Evolutionary conservation across 768 basidiomycete species (phyloP).

Genomic region (Pisolithus tinctorius): DNA sequence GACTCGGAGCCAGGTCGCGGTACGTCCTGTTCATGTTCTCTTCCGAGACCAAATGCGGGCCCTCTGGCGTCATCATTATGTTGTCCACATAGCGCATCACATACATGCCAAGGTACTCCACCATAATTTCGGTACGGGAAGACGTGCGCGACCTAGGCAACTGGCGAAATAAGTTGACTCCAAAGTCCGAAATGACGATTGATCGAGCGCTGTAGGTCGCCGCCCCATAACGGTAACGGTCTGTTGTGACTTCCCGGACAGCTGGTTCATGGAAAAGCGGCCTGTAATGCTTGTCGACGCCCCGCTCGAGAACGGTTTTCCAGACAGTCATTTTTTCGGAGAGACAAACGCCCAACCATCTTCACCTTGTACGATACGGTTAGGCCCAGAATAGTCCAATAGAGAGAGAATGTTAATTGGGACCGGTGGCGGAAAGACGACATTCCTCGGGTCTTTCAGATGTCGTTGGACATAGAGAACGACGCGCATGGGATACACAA

Average conservation of each 20-base stretch:
- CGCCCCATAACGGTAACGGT: not conserved
- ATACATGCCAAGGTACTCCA: constrained; percentile 20
- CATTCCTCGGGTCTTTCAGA: constrained; percentile 2
- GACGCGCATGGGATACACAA: constrained; percentile 5
- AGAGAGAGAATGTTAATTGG: constrained; percentile 14
- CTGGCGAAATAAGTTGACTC: constrained; percentile 22
- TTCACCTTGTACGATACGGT: not conserved
- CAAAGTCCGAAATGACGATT: constrained; percentile 11
- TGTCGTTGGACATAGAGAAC: constrained; percentile 9
- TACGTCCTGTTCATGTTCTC: constrained; percentile 4
- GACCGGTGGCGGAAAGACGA: constrained; percentile 13
- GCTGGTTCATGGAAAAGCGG: not conserved
- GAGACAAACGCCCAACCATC: constrained; percentile 8
- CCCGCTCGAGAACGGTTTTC: constrained; percentile 7
- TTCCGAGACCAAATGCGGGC: constrained; percentile 1
- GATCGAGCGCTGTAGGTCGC: constrained; percentile 12
- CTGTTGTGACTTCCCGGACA: not conserved
- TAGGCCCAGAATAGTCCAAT: constrained; percentile 9
- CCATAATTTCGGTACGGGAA: not conserved
- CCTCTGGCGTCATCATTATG: not conserved
- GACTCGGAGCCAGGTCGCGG: not conserved
- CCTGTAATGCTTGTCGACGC: constrained; percentile 6
- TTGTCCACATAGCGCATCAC: constrained; percentile 7
- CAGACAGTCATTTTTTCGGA: constrained; percentile 11
- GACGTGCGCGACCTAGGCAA: not conserved